Base-by-base conservation (phyloP, 306 rosid genomes). In the Acmispon strigosus region DNA sequence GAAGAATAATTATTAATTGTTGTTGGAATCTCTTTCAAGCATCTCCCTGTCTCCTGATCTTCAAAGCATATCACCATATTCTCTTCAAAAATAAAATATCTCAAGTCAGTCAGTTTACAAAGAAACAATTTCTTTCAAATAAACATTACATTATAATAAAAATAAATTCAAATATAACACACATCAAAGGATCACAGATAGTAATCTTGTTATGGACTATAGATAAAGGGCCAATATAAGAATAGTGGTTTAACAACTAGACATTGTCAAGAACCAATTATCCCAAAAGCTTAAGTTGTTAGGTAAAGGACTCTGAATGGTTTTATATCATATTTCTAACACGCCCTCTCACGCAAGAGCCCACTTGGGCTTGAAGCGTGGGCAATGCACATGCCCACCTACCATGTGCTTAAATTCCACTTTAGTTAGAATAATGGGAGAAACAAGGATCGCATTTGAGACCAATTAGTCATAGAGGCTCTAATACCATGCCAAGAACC, bases 31-130 rank as follows among this genome's bases (percentile, higher is more conserved):
- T 81, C 92, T 66, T 82, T 93, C 86, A 86, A 73, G 85, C 98
- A 93, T 84, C 86, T 90, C 73, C 97, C 92, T 0, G 89, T 83
- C 77, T 81, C 89, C 55, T 78, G 89, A 76, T 93, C 97, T 86
- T 90, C 86, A 79, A 88, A 90, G 87, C 98, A 88, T 76, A 93
- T 71, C 79, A 88, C 92, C 98, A 90, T 90, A 80, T 93, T 93
- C 88, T 90, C 98, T 90, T 74, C 62, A 80, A 88, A 75, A 66
- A 73, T 15, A 66, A 74, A 69, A 69, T 17, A 58, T 5, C 70
- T 15, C 13, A 32, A 49, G 57, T 76, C 78, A 80, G 70, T 71
- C 36, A 64, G 45, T 45, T 75, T 18, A 36, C 56, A 43, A 53
- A 72, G 18, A 66, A 61, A 49, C 22, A 71, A 61, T 45, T 66